Evolutionary conservation across 2,329 filamentous ascomycete genomes (phyloP).

Genomic region (Exophiala xenobiotica): DNA sequence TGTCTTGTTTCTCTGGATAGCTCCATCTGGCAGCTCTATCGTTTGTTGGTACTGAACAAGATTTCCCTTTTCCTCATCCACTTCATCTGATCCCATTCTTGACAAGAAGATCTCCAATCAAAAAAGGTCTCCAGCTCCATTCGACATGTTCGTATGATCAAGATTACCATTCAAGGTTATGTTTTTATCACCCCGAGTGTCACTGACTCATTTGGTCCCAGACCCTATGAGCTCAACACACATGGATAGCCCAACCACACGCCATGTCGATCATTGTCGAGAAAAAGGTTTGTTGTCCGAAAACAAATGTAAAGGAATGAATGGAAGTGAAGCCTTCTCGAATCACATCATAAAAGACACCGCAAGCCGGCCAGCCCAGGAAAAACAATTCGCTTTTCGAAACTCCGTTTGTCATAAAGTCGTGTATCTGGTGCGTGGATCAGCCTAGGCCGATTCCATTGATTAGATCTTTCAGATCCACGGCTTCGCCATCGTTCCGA

Average conservation of each 20-base stretch:
- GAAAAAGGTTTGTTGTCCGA: background rate
- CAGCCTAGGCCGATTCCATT: background rate
- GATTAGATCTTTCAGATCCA: constrained; percentile 40
- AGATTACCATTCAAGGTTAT: constrained; percentile 15
- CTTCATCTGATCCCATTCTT: background rate
- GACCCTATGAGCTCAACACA: background rate
- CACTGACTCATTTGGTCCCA: background rate
- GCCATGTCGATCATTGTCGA: background rate
- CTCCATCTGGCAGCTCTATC: background rate
- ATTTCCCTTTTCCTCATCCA: background rate
- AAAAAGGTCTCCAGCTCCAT: background rate
- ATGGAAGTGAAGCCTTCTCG: background rate
- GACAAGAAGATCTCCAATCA: background rate
- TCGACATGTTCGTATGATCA: constrained; percentile 10
- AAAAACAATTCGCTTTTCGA: constrained; percentile 1
- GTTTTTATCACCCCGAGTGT: background rate
- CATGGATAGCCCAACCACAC: background rate
- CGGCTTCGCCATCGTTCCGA: constrained; percentile 37
- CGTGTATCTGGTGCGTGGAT: constrained; percentile 6
- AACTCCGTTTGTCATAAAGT: constrained; percentile 5
- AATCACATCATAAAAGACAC: constrained; percentile 1
- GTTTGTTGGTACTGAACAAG: background rate
- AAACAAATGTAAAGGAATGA: constrained; percentile 1
- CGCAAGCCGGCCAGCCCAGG: constrained; percentile 11
- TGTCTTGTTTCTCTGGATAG: background rate